Evolutionary conservation across 2,329 filamentous ascomycete species (phyloP), one percentile per base, ranked within the genome.

Genomic region (Pyricularia sp.): DNA sequence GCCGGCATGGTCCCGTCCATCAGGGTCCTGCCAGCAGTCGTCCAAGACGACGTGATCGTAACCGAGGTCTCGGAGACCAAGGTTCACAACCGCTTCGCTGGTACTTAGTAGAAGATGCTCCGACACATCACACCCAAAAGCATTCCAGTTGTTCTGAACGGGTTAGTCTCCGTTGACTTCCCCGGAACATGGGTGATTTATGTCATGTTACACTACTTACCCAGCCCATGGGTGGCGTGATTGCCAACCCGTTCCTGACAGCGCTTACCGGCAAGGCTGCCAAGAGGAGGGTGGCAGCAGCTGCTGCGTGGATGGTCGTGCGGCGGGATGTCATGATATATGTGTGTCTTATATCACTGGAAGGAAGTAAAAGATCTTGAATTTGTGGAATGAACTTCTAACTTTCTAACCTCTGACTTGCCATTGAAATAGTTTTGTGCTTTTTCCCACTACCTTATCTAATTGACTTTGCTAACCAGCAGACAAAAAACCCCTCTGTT

Each of bases 241-340:
- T 55, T 6, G 70, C 71, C 25, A 71, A 66, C 11, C 71, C 71
- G 26, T 71, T 71, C 63, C 65, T 61, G 25, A 68, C 33, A 61
- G 75, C 74, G 28, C 72, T 73, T 25, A 76, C 64, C 7, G 73
- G 72, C 68, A 74, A 73, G 67, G 76, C 75, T 61, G 73, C 74
- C 50, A 71, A 73, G 2, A 77, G 68, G 10, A 77, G 71, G 14
- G 72, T 70, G 28, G 66, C 10, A 63, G 59, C 59, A 5, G 59
- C 59, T 30, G 59, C 59, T 26, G 25, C 25, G 2, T 63, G 59
- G 25, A 63, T 28, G 59, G 59, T 63, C 4, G 59, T 63, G 12
- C 59, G 59, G 59, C 59, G 59, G 14, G 59, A 63, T 2, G 59
- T 30, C 59, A 63, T 63, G 25, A 26, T 61, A 14, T 61, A 11